Percentiles rank a stretch among this genome's conserved stretches.
phyloP scores from a whole-genome alignment of 2,329 filamentous ascomycete genomes.

The Daldinia eschscholtzii region DNA sequence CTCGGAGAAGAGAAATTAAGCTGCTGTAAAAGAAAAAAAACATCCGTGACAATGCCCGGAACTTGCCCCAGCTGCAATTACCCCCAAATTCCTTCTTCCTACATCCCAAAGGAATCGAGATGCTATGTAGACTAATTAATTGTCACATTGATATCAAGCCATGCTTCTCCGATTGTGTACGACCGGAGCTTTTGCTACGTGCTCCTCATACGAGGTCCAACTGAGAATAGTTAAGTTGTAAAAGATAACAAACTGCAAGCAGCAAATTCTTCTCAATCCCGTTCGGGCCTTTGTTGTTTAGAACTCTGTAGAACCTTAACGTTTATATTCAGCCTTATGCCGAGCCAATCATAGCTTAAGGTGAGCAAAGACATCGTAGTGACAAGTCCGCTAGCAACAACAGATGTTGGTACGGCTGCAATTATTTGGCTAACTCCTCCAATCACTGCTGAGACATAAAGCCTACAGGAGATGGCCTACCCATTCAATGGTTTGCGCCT shows the following conservation, averaged over 20 bases:
- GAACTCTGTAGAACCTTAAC: slow-evolving; percentile 25
- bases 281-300: slow-evolving; percentile 24
- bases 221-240: not conserved
- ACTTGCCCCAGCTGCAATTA: slow-evolving; percentile 16
- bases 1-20: slow-evolving; percentile 12
- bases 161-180: slow-evolving; percentile 13
- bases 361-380: slow-evolving; percentile 3
- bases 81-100: not conserved
- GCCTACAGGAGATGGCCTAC: slow-evolving; percentile 8
- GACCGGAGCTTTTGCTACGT: slow-evolving; percentile 42
- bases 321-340: slow-evolving; percentile 27
- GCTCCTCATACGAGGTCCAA: not conserved
- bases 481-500: slow-evolving; percentile 11
- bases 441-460: not conserved
- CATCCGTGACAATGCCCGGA: slow-evolving; percentile 12
- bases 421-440: not conserved
- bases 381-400: slow-evolving; percentile 17
- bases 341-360: slow-evolving; percentile 23
- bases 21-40: not conserved
- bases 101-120: slow-evolving; percentile 21
- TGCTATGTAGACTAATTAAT: slow-evolving; percentile 9
- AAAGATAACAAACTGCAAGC: slow-evolving; percentile 2
- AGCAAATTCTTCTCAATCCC: slow-evolving; percentile 5
- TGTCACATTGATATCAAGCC: slow-evolving; percentile 23
- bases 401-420: not conserved